Base-by-base conservation (phyloP, 768 basidiomycete species). In the Mrakia frigida region DNA sequence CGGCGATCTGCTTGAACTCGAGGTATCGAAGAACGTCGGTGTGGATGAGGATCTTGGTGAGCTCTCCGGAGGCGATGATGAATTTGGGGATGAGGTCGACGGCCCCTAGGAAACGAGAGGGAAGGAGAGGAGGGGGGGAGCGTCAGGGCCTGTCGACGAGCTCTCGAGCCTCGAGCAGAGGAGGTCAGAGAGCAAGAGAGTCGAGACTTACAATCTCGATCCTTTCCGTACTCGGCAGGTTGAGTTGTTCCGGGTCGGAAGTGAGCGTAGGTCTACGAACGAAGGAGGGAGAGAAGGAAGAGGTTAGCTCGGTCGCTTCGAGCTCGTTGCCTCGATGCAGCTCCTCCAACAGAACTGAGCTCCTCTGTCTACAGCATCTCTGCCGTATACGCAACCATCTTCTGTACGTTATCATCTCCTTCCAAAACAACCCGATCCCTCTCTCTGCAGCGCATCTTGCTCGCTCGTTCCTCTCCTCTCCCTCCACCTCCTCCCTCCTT, bases 1-100 rank as follows among this genome's bases (percentile, higher is more conserved):
- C 97, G 0, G 97, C 94, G 84, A 99, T 98, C 86, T 98, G 96
- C 87, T 98, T 99, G 88, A 99, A 99, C 83, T 98, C 97, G 81
- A 99, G 90, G 85, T 99, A 99, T 78, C 94, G 91, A 59, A 92
- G 95, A 78, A 99, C 97, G 82, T 99, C 94, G 79, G 97, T 98
- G 86, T 98, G 95, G 59, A 99, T 94, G 79, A 99, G 91, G 84
- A 99, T 98, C 85, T 91, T 91, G 73, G 95, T 97, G 82, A 99
- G 90, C 84, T 98, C 95, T 74, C 97, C 97, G 16, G 93, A 94
- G 39, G 97, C 91, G 81, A 98, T 94, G 87, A 98, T 98, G 87
- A 99, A 99, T 85, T 99, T 98, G 83, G 97, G 74, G 33, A 68
- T 61, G n/a, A 77, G 76, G 53, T 76, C 70, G 37, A 77, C 39